phyloP scores from a whole-genome alignment of 139 green algal genomes.

The Nannochloris sp. region DNA sequence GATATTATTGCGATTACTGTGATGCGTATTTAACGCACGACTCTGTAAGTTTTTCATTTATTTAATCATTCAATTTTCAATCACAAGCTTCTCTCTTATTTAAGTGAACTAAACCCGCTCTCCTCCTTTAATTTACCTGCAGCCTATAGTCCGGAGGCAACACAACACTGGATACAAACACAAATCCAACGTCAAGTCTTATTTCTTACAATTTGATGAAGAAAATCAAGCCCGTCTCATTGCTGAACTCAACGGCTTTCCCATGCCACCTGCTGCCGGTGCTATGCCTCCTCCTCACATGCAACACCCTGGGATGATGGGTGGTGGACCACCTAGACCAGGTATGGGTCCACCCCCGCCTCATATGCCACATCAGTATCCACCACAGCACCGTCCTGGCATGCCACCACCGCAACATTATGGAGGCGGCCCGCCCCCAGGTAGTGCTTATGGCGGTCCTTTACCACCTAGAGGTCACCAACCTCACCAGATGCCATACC shows the following conservation, averaged over 20 bases:
- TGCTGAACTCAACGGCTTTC: conserved; percentile 9
- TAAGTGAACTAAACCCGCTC: too few relatives aligned
- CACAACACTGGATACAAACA: conserved; percentile 96
- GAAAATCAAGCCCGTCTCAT: background rate
- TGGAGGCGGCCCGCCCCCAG: background rate
- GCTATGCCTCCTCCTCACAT: too few relatives aligned
- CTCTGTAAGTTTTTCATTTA: conserved; percentile 46
- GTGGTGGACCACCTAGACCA: too few relatives aligned
- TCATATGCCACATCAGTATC: background rate
- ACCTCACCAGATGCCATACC: too few relatives aligned
- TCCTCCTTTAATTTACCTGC: conserved; percentile 1
- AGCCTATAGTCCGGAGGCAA: conserved; percentile 90
- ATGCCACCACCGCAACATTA: background rate
- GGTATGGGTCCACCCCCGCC: background rate
- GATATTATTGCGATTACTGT: conserved; percentile 31
- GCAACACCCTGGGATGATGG: too few relatives aligned
- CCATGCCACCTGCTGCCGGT: too few relatives aligned
- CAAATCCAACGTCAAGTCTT: conserved; percentile 92
- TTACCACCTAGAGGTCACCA: background rate
- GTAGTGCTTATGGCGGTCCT: background rate
- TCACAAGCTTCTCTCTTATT: background rate
- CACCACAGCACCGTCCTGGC: background rate
- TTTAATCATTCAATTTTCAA: background rate
- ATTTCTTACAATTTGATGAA: conserved; percentile 87
- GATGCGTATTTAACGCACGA: conserved; percentile 92